phyloP scores from a whole-genome alignment of 148 eudicot genomes.

The Fagopyrum tataricum region DNA sequence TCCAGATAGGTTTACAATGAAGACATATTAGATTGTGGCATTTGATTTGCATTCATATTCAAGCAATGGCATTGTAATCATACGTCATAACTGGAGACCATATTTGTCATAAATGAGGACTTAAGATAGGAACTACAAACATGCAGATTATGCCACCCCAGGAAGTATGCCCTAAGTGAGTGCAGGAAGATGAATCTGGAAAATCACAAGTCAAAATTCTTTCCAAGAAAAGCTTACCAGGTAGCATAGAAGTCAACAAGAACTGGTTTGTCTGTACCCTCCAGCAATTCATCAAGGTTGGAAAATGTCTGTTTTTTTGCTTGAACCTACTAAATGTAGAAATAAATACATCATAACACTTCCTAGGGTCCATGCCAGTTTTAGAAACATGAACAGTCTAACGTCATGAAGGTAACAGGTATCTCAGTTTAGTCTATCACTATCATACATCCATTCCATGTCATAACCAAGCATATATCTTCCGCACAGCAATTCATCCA shows the following conservation, averaged over 20 bases:
- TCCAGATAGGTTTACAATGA: not conserved
- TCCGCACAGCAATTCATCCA: not conserved
- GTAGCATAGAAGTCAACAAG: conserved; percentile 93
- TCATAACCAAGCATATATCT: not conserved
- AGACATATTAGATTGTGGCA: not conserved
- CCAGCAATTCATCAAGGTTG: conserved; percentile 60
- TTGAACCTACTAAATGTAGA: conserved; percentile 40
- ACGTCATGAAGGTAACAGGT: not conserved
- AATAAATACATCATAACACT: not conserved
- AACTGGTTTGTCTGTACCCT: conserved; percentile 68
- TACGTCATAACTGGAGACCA: not conserved
- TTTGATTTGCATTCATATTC: not conserved
- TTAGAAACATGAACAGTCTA: not conserved
- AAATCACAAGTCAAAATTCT: not conserved
- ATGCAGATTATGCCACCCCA: not conserved
- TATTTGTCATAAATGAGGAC: not conserved
- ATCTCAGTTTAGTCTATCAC: not conserved
- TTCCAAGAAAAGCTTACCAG: conserved; percentile 52
- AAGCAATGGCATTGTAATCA: not conserved
- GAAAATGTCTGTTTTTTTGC: conserved; percentile 78
- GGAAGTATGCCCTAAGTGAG: not conserved
- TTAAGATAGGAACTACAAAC: not conserved
- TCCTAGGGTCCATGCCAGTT: not conserved
- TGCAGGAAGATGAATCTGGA: not conserved
- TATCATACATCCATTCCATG: too few relatives aligned